Conservation (phyloP, 805 yeast species). For the Candida lessepsii region DNA sequence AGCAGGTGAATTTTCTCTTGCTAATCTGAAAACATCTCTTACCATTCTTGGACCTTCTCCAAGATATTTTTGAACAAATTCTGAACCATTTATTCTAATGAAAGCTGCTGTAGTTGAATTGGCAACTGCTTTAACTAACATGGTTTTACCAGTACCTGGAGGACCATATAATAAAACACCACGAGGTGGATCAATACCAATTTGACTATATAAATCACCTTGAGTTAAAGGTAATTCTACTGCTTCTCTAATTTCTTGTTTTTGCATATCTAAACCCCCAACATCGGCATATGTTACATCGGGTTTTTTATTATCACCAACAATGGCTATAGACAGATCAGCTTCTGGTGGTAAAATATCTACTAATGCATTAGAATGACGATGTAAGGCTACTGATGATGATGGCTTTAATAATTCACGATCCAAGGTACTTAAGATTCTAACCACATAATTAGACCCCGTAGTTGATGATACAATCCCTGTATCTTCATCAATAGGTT, state of each 20-base stretch:
- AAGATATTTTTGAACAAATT: slow-evolving; percentile 94
- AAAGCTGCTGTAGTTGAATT: slow-evolving; percentile 94
- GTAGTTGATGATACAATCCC: slow-evolving; percentile 98
- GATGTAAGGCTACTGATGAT: slow-evolving; percentile 94
- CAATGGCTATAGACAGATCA: slow-evolving; percentile 91
- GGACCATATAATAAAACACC: slow-evolving; percentile 99
- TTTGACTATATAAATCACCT: slow-evolving; percentile 92
- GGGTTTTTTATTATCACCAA: slow-evolving; percentile 91
- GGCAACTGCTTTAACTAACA: slow-evolving; percentile 99
- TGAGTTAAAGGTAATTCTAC: slow-evolving; percentile 96
- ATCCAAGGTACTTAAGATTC: slow-evolving; percentile 91
- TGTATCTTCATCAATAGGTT: slow-evolving; percentile 93
- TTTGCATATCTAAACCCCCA: slow-evolving; percentile 99
- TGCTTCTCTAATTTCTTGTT: slow-evolving; percentile 98
- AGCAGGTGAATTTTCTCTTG: slow-evolving; percentile 95
- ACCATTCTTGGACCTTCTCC: slow-evolving; percentile 99
- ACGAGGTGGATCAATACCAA: slow-evolving; percentile 98
- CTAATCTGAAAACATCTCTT: slow-evolving; percentile 94
- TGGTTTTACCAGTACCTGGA: slow-evolving; percentile 99
- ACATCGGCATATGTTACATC: slow-evolving; percentile 95
- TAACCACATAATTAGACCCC: slow-evolving; percentile 94
- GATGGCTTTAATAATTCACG: slow-evolving; percentile 93
- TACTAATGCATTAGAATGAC: slow-evolving; percentile 96
- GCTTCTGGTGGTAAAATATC: slow-evolving; percentile 99
- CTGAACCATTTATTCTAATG: slow-evolving; percentile 96